Evolutionary conservation across 371 early-diverging fungal species (phyloP), one percentile per base, ranked within the genome.

Genomic region (Mortierella sp.): DNA sequence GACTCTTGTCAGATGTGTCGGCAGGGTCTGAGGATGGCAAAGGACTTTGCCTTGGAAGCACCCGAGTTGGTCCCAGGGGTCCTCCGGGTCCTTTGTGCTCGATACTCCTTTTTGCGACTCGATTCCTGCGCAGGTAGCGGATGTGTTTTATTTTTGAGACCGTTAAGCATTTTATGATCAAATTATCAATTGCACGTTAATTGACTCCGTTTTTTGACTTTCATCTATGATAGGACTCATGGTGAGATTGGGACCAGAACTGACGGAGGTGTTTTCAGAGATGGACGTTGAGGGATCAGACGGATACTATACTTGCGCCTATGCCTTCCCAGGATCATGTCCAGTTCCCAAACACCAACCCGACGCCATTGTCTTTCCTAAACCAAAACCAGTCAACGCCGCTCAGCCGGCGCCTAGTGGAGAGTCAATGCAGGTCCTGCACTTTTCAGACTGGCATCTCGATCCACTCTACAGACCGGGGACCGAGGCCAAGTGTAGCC

Each of bases 1-100:
- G 84, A 83, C 31, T 73, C 84, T 8, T 83, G 84, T 37, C 79
- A 83, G 68, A 83, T 83, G 73, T 83, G 84, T 63, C 84, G 64
- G n/a, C 58, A 43, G 39, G 79, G 84, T 10, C 63, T 83, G 73
- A 40, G 39, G 11, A 37, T 83, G 13, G 84, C 84, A 48, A 47
- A 83, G 43, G 40, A 44, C 16, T 76, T 83, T 34, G 69, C 84
- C 8, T 65, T 47, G 7, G 50, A 79, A 37, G 79, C 84, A 58
- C 79, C 84, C 2, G 79, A 79, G 31, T 52, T 79, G 39, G 66
- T 83, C 16, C 73, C 84, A 3, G 84, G 78, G 11, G 63, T 76
- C 37, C 73, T 83, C 5, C 41, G 76, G 45, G 50, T 44, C 8
- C 74, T 83, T 1, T 83, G 84, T 39, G 40, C 65, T 5, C 58